phyloP scores from a whole-genome alignment of 2,329 filamentous ascomycete genomes.

The Allantophomopsis cytisporea region DNA sequence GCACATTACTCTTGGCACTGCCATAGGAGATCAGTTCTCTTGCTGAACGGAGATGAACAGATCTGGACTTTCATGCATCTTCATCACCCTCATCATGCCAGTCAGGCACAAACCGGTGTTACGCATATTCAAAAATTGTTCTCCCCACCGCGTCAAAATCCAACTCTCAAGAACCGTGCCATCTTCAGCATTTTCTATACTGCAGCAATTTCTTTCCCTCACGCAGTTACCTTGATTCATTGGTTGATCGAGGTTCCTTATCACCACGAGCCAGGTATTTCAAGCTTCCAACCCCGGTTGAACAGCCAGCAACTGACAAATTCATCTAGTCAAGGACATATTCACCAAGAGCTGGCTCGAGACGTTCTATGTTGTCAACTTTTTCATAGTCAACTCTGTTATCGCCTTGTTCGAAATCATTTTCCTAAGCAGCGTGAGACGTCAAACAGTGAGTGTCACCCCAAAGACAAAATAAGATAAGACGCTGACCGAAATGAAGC shows the following conservation, averaged over 20 bases:
- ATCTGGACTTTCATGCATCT: slow-evolving; percentile 19
- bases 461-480: neutral
- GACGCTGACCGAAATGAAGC: slow-evolving; percentile 7
- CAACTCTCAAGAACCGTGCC: slow-evolving; percentile 10
- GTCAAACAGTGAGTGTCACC: slow-evolving; percentile 11
- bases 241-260: slow-evolving; percentile 16
- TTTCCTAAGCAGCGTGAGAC: slow-evolving; percentile 17
- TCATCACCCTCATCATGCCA: slow-evolving; percentile 14
- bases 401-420: slow-evolving; percentile 18
- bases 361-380: slow-evolving; percentile 13
- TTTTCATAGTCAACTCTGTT: slow-evolving; percentile 13
- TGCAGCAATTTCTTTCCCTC: slow-evolving; percentile 14
- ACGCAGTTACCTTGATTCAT: slow-evolving; percentile 14
- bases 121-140: slow-evolving; percentile 10
- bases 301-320: slow-evolving; percentile 8
- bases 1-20: neutral
- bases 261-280: neutral
- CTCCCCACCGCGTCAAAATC: slow-evolving; percentile 11
- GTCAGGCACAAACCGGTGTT: slow-evolving; percentile 3
- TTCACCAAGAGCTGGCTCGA: neutral
- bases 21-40: neutral
- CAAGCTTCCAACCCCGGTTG: neutral
- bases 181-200: slow-evolving; percentile 19
- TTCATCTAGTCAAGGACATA: slow-evolving; percentile 3
- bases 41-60: slow-evolving; percentile 5